Evolutionary conservation across 1,284 basidiomycete genomes (phyloP), one percentile per base, ranked within the genome.

Genomic region (Cutaneotrichosporon sp.): DNA sequence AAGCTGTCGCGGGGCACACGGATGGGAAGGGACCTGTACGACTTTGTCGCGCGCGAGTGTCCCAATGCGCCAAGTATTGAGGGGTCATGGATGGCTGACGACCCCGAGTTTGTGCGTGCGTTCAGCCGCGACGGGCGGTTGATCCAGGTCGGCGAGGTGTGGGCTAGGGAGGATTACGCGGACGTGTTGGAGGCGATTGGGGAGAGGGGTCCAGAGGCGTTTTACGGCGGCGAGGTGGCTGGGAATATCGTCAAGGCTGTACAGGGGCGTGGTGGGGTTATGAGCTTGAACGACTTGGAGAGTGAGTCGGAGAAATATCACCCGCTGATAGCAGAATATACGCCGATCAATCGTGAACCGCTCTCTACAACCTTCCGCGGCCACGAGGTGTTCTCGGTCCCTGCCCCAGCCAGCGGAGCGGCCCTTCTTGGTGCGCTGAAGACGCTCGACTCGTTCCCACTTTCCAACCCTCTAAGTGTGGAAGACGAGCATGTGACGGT

Each of bases 1-100:
- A 21, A 50, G 10, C 53, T 76, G 0, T 70, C 73, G 5, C 49
- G 69, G 36, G 85, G 87, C 2, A 89, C 93, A 73, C 92, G 91
- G 30, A 67, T 79, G 47, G 65, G 65, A 16, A 56, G 59, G 32
- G 77, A 81, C 38, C 64, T 73, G 56, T 71, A 64, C 58, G 65
- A 67, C 66, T 68, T 62, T 55, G 55, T 66, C 5, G 38, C 31
- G 2, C 64, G 34, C 46, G 57, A 62, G 52, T 64, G 56, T n/a
- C 64, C 62, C 1, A 18, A 49, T 30, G 62, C 60, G n/a, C 67
- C 64, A 0, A 22, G 18, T 2, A 51, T 63, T 21, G 56, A 47
- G 16, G 68, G 61, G 6, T 50, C 58, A 0, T 69, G 61, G 58
- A 46, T 65, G n/a, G 65, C 42, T 0, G 1, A 22, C 1, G 68